Evolutionary conservation across 208 protist species (phyloP).

Genomic region (Trypanosoma brucei): DNA sequence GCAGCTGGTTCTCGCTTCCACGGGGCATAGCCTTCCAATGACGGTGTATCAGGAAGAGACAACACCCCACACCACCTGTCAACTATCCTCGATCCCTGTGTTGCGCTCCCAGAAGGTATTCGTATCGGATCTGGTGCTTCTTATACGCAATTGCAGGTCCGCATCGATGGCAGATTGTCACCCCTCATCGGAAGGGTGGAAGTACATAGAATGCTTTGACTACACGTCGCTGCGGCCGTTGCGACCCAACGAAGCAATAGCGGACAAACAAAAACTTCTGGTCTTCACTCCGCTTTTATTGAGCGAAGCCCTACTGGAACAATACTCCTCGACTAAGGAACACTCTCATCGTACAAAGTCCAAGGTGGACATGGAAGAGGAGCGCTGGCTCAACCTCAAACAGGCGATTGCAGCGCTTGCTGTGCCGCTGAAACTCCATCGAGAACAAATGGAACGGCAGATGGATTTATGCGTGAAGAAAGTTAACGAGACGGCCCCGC

Average conservation of each 20-base stretch:
- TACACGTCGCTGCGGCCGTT: constrained; percentile 14
- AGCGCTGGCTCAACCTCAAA: constrained; percentile 20
- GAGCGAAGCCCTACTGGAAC: constrained; percentile 6
- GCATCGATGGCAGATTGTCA: not conserved
- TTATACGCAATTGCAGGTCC: constrained; percentile 2
- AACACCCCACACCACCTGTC: constrained; percentile 6
- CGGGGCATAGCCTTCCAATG: constrained; percentile 13
- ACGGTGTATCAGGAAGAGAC: constrained; percentile 11
- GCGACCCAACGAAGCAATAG: constrained; percentile 12
- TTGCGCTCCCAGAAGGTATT: constrained; percentile 11
- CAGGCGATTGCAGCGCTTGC: constrained; percentile 17
- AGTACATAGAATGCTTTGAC: constrained; percentile 25
- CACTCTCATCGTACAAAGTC: not conserved
- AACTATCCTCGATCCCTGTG: not conserved
- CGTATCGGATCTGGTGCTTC: constrained; percentile 19
- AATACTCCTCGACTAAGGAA: not conserved
- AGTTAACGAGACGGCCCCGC: not conserved
- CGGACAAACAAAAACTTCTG: constrained; percentile 21
- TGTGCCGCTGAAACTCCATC: constrained; percentile 14
- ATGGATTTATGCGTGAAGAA: constrained; percentile 6
- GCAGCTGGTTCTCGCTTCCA: constrained; percentile 17
- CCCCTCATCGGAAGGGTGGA: not conserved
- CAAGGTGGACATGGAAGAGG: constrained; percentile 3
- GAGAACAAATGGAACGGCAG: constrained; percentile 19
- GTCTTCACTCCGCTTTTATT: constrained; percentile 13